Percentiles rank a stretch among this genome's conserved stretches.
These are phyloP conservation scores for Akanthomyces uredinophilus DNA, from an alignment of 2,329 filamentous ascomycete genomes.

Conservation along the genomic window DNA sequence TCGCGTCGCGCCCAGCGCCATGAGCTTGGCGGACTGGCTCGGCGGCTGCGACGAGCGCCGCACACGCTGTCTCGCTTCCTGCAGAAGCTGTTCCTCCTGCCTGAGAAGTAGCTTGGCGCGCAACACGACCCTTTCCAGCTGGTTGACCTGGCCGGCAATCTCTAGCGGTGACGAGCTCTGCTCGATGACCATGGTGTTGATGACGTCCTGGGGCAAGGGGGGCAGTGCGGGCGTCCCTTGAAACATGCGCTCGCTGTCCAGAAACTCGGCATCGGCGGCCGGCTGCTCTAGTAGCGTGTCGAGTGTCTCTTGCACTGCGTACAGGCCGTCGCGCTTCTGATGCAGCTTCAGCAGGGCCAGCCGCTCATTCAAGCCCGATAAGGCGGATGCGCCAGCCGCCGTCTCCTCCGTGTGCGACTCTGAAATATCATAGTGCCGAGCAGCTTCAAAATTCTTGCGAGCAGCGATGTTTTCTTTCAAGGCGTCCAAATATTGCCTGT, in stretches of 20 bases:
- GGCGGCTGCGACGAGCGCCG: conserved; percentile 27
- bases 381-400: conserved; percentile 19
- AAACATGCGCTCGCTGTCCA: conserved; percentile 47
- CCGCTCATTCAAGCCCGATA: conserved; percentile 41
- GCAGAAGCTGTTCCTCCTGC: conserved; percentile 51
- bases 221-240: conserved; percentile 40
- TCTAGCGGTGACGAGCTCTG: conserved; percentile 34
- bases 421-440: conserved; percentile 19
- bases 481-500: conserved; percentile 51
- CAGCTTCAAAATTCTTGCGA: conserved; percentile 39
- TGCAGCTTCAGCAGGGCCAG: conserved; percentile 46
- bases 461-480: conserved; percentile 49
- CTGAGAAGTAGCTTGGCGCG: conserved; percentile 52
- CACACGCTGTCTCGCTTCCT: conserved; percentile 36
- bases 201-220: conserved; percentile 46
- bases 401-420: conserved; percentile 10
- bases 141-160: conserved; percentile 43
- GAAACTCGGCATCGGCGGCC: conserved; percentile 43
- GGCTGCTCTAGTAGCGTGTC: conserved; percentile 47
- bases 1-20: conserved; percentile 51
- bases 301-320: conserved; percentile 46
- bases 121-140: conserved; percentile 54
- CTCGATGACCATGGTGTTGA: conserved; percentile 44
- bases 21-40: conserved; percentile 38
- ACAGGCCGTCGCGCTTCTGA: conserved; percentile 46